Base-by-base conservation (phyloP, 2,329 filamentous ascomycete species). In the Drechslerella dactyloides region DNA sequence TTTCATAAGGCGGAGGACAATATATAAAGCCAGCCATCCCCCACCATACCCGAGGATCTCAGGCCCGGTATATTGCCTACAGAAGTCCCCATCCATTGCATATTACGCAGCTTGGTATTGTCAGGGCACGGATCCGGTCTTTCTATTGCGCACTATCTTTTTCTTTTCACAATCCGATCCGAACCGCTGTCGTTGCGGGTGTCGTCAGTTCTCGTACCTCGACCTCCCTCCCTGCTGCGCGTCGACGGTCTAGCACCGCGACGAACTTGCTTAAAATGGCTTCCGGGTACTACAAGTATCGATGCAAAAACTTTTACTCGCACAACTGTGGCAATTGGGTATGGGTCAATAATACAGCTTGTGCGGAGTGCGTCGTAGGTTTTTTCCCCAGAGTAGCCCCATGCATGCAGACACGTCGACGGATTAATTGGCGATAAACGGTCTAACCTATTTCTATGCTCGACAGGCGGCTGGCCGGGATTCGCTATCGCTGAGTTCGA, bases 261-360 rank as follows among this genome's bases (percentile, higher is more conserved):
- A 33, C 27, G 27, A 13, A 42, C 13, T 17, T 17, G 37, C 19
- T 2, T 7, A 64, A 63, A 37, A 70, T 70, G 66, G 54, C 66
- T 37, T 73, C 75, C 10, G 76, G 76, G 54, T 77, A 74, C 59
- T 77, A 75, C 72, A 76, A 73, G 56, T 77, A 74, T 56, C 76
- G 74, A 21, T 77, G 76, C 73, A 77, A 76, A 52, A 62, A 76
- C 40, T 77, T 76, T 55, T 73, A 76, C 48, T 74, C 73, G 17
- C 73, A 74, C 61, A 73, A 77, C 52, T 77, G 76, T 55, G 64
- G 55, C 33, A 76, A 76, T 61, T 77, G 76, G 76, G 76, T 77
- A 30, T 77, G 76, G 76, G 74, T 77, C 6, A 77, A 77, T 62
- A 76, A 77, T 46, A 69, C 74, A 15, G 73, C 75, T 53, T 77